phyloP scores from a whole-genome alignment of 495 filamentous ascomycete genomes.

The Mytilinidion resinicola region DNA sequence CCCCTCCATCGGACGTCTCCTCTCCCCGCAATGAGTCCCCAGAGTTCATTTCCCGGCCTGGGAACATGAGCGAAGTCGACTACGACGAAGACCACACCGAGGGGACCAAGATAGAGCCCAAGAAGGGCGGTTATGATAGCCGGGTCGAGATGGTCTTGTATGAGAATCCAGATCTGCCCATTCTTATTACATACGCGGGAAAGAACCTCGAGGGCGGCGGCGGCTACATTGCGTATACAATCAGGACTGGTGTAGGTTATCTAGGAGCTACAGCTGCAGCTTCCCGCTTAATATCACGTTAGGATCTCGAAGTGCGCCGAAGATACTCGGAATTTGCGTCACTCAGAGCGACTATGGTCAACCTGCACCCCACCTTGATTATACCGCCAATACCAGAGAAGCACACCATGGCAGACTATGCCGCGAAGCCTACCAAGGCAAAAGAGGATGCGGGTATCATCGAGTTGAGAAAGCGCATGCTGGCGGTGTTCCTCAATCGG shows the following conservation, averaged over 20 bases:
- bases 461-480: slow-evolving; percentile 90
- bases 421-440: slow-evolving; percentile 92
- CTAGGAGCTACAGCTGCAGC: neutral
- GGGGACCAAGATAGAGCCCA: slow-evolving; percentile 46
- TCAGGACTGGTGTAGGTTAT: slow-evolving; percentile 75
- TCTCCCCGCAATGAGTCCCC: slow-evolving; percentile 46
- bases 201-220: slow-evolving; percentile 90
- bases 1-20: slow-evolving; percentile 37
- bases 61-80: slow-evolving; percentile 57
- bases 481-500: slow-evolving; percentile 88
- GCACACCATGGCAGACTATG: slow-evolving; percentile 97
- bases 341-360: slow-evolving; percentile 76
- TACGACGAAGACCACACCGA: slow-evolving; percentile 47
- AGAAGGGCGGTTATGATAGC: slow-evolving; percentile 84
- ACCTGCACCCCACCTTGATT: slow-evolving; percentile 87
- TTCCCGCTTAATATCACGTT: slow-evolving; percentile 12
- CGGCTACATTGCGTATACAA: slow-evolving; percentile 92
- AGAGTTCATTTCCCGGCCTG: slow-evolving; percentile 50
- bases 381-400: slow-evolving; percentile 98
- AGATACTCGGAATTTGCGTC: slow-evolving; percentile 98
- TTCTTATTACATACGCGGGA: slow-evolving; percentile 86
- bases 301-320: slow-evolving; percentile 92
- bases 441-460: slow-evolving; percentile 97
- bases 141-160: slow-evolving; percentile 94
- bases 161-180: slow-evolving; percentile 82